Base-by-base conservation (phyloP, 2,329 filamentous ascomycete genomes). In the Arthrinium puccinioides region DNA sequence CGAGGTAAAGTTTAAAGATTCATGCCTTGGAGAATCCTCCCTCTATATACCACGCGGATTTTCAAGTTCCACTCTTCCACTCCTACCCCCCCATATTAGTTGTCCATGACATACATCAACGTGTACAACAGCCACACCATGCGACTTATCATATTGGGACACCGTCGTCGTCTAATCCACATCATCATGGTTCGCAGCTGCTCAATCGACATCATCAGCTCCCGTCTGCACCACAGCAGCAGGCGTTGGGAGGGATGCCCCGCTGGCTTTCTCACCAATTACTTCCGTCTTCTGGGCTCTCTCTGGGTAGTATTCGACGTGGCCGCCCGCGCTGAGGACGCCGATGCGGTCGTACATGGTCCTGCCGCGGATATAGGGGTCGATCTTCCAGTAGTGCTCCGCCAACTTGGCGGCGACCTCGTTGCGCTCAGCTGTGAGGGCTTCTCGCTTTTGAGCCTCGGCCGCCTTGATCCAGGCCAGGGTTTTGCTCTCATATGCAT, bases 281-380 rank as follows among this genome's bases (percentile, higher is more conserved):
- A n/a, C n/a, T n/a, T n/a, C n/a, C n/a, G n/a, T n/a, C 33, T 26
- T 27, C 33, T 21, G 23, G 25, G 25, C 13, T 9, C 15, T 27
- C 15, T 36, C 33, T n/a, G 67, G 60, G 52, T 94, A 92, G 60
- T 86, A 89, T 24, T 85, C 66, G 29, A 90, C 62, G 53, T 72
- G 72, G 1, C 88, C 89, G 9, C 69, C 78, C 1, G 69, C 62
- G 42, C 75, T 65, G 31, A 97, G 70, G 42, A 92, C 66, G 1
- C 88, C 86, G 10, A 72, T 73, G 42, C 92, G 76, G 59, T 98
- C 92, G 51, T 95, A 96, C 43, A 87, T 62, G n/a, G 81, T 84
- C 52, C 82, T 74, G 10, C 89, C 87, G 26, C 92, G 72, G 21
- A 97, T 58, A 57, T 90, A 94, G 0, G 87, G 87, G 62, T 98